A percentile compares a stretch with the other conserved stretches of the same genome.
phyloP scores from a whole-genome alignment of 1,284 basidiomycete species.

The Ustilago loliicola region DNA sequence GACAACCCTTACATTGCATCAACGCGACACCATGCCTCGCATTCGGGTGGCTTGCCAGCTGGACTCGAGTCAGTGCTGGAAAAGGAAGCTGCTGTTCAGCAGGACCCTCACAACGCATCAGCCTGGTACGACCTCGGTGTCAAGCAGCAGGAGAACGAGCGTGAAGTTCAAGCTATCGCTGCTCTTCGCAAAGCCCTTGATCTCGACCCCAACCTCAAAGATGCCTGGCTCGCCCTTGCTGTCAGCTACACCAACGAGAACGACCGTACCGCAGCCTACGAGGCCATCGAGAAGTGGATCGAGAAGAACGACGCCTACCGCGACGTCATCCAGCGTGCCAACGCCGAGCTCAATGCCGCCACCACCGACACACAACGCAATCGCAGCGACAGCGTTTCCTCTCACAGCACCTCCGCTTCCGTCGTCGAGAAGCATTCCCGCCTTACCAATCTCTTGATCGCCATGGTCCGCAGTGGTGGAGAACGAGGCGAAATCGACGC shows the following conservation, averaged over 20 bases:
- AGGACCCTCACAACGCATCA: conserved; percentile 78
- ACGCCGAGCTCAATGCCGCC: conserved; percentile 15
- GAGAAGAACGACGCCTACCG: conserved; percentile 72
- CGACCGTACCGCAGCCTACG: conserved; percentile 78
- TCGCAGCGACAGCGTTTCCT: conserved; percentile 37
- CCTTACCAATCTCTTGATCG: conserved; percentile 69
- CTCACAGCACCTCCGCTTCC: conserved; percentile 26
- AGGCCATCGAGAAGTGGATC: conserved; percentile 87
- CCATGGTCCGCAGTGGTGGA: conserved; percentile 67
- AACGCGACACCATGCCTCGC: conserved; percentile 53
- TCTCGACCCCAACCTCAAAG: conserved; percentile 76
- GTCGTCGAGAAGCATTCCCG: conserved; percentile 61
- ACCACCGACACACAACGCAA: conserved; percentile 14
- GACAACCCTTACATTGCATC: conserved; percentile 64
- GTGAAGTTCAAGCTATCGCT: conserved; percentile 88
- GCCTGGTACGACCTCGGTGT: conserved; percentile 95
- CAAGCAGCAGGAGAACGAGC: conserved; percentile 98
- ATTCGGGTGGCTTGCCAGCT: conserved; percentile 39
- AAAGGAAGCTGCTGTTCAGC: conserved; percentile 89
- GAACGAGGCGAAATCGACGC: conserved; percentile 74
- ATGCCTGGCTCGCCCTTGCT: conserved; percentile 90
- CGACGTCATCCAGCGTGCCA: conserved; percentile 66
- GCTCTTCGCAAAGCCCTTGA: conserved; percentile 86
- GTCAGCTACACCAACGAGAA: conserved; percentile 94
- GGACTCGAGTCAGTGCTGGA: conserved; percentile 75